A percentile compares a stretch with the other conserved stretches of the same genome.
Evolutionary conservation across 352 stramenopile species (phyloP).

Genomic region (Sclerospora graminicola): DNA sequence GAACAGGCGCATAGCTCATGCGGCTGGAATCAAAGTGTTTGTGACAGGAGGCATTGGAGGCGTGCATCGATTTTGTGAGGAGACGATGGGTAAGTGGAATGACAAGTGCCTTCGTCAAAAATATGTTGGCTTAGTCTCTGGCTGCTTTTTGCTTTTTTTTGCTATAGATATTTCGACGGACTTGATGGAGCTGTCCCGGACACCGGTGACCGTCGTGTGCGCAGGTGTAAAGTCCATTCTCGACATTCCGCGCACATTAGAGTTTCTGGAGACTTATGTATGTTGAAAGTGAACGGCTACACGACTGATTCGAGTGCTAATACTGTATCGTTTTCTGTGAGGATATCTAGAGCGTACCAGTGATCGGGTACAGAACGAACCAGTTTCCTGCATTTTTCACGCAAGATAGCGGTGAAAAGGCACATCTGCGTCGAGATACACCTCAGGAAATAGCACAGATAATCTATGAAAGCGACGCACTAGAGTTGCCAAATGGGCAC

Average conservation of each 20-base stretch:
- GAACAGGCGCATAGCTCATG: constrained; percentile 82
- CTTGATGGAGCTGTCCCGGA: constrained; percentile 92
- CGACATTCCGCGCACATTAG: constrained; percentile 93
- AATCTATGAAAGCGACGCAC: constrained; percentile 65
- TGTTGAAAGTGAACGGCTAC: background rate
- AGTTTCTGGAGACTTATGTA: constrained; percentile 94
- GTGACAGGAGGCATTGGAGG: constrained; percentile 94
- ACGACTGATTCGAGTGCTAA: background rate
- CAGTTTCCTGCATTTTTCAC: constrained; percentile 99
- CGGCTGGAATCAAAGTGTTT: constrained; percentile 94
- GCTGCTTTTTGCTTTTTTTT: constrained; percentile 2
- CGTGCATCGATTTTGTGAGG: constrained; percentile 92
- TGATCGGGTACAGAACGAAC: constrained; percentile 86
- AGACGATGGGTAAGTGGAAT: constrained; percentile 70
- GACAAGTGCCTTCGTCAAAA: background rate
- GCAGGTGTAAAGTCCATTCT: constrained; percentile 98
- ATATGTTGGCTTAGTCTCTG: background rate
- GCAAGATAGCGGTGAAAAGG: constrained; percentile 79
- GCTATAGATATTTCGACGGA: constrained; percentile 91
- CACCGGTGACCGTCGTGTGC: constrained; percentile 93
- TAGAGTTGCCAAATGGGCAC: constrained; percentile 81
- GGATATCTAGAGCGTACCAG: constrained; percentile 81
- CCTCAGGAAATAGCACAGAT: constrained; percentile 79
- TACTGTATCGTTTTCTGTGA: too few relatives aligned
- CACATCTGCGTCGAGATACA: constrained; percentile 79